These are phyloP conservation scores for Tilletia caries DNA, from an alignment of 1,284 basidiomycete genomes.

Conservation along the genomic window DNA sequence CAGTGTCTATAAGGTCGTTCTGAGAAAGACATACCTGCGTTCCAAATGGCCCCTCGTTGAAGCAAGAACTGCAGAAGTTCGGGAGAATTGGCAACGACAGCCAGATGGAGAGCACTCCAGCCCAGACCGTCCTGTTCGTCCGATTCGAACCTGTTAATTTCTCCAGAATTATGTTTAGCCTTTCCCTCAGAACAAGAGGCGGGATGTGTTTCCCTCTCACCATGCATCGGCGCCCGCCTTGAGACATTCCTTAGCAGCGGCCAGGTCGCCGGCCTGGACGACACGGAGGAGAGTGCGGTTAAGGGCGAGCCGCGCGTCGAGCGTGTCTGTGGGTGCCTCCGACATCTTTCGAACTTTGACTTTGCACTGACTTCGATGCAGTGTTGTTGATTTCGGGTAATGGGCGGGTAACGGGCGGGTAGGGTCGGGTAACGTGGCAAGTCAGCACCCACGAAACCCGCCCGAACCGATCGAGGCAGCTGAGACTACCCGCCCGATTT, in stretches of 20 bases:
- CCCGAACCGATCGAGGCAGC: too few species aligned
- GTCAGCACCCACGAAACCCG: too few species aligned
- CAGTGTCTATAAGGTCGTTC: too few species aligned
- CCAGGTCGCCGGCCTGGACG: background rate
- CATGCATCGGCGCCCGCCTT: constrained; percentile 13
- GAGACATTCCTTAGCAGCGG: constrained; percentile 6
- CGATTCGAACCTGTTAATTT: constrained; percentile 58
- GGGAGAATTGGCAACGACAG: constrained; percentile 69
- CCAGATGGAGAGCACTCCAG: constrained; percentile 81
- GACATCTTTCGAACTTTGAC: too few species aligned
- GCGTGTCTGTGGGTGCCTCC: too few species aligned
- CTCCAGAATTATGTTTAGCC: too few species aligned
- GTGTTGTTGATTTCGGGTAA: too few species aligned
- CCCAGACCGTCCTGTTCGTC: constrained; percentile 63
- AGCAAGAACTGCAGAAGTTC: constrained; percentile 68
- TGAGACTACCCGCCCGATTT: too few species aligned
- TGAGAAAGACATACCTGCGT: constrained; percentile 63
- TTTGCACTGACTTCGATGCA: too few species aligned
- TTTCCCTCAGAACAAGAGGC: background rate
- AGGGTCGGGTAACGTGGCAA: too few species aligned
- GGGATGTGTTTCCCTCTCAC: background rate
- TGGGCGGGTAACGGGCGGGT: too few species aligned
- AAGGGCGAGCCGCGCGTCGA: background rate
- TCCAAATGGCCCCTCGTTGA: constrained; percentile 85
- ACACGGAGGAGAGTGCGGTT: background rate